phyloP scores from a whole-genome alignment of 768 basidiomycete species.

The Lentinula sp. region DNA sequence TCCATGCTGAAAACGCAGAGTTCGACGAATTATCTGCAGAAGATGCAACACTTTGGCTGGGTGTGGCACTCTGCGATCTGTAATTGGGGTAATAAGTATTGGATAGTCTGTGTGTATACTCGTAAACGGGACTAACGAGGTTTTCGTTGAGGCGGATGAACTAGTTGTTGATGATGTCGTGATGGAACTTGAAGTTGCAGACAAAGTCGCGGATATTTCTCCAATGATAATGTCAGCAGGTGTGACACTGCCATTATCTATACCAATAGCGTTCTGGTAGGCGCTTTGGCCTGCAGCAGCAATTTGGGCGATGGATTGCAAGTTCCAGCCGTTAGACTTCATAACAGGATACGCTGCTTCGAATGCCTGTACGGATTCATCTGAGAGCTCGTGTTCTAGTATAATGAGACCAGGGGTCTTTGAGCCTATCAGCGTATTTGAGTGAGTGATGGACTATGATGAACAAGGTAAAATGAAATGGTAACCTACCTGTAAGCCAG shows the following conservation, averaged over 20 bases:
- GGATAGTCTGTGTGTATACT: no score
- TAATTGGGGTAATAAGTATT: not conserved
- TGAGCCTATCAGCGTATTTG: conserved; percentile 31
- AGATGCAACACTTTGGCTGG: not conserved
- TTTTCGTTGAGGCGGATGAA: not conserved
- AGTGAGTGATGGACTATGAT: not conserved
- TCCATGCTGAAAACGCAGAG: not conserved
- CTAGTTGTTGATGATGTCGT: not conserved
- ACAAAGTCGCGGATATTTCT: not conserved
- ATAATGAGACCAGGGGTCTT: conserved; percentile 77
- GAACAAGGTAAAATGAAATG: not conserved
- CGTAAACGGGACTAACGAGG: not conserved
- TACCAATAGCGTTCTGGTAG: not conserved
- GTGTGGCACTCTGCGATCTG: not conserved
- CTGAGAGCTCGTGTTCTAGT: conserved; percentile 78
- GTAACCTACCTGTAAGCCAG: conserved; percentile 48
- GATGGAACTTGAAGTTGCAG: not conserved
- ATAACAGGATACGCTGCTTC: conserved; percentile 60
- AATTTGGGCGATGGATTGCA: conserved; percentile 46
- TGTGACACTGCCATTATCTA: not conserved
- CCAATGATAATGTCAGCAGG: not conserved
- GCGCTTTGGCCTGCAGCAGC: conserved; percentile 15
- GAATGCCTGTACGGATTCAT: conserved; percentile 59
- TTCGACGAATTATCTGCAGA: not conserved
- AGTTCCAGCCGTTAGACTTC: conserved; percentile 64